A percentile compares a stretch with the other conserved stretches of the same genome.
Conservation (phyloP, 2,329 filamentous ascomycete genomes). For the Pseudodiploospora longispora region DNA sequence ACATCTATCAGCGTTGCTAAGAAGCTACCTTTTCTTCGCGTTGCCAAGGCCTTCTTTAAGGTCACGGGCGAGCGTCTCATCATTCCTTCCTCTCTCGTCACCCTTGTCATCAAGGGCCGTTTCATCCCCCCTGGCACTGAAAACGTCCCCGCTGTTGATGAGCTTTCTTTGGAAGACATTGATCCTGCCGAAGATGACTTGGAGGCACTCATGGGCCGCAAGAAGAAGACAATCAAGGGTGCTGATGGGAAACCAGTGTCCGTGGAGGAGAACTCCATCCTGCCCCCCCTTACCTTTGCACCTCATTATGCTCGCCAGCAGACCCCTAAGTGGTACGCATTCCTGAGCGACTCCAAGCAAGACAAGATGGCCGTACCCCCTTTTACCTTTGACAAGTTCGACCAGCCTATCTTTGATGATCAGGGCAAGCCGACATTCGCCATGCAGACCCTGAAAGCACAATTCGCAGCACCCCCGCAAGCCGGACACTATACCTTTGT, state of each 20-base stretch:
- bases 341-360: conserved; percentile 88
- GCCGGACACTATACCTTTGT: conserved; percentile 90
- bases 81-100: conserved; percentile 85
- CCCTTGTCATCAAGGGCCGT: conserved; percentile 89
- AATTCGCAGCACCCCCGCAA: conserved; percentile 91
- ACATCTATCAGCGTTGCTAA: conserved; percentile 68
- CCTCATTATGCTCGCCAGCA: conserved; percentile 87
- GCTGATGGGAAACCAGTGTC: conserved; percentile 47
- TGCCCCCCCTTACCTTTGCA: conserved; percentile 80
- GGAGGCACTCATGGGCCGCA: conserved; percentile 73
- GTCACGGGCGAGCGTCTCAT: conserved; percentile 90
- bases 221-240: conserved; percentile 58
- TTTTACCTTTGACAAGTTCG: conserved; percentile 89
- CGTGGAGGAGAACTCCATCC: conserved; percentile 55
- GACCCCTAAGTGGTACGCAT: conserved; percentile 86
- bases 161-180: conserved; percentile 77
- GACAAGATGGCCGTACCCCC: conserved; percentile 95
- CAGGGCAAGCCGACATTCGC: conserved; percentile 84
- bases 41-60: conserved; percentile 97
- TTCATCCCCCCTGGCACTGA: conserved; percentile 81
- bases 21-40: conserved; percentile 74
- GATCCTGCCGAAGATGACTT: conserved; percentile 91
- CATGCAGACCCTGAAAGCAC: conserved; percentile 93
- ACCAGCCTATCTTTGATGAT: conserved; percentile 75
- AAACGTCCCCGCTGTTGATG: conserved; percentile 65